Percentiles rank a stretch among this genome's conserved stretches.
These are phyloP conservation scores for Aspergillus sp. DNA, from an alignment of 2,329 filamentous ascomycete species.

Conservation along the genomic window DNA sequence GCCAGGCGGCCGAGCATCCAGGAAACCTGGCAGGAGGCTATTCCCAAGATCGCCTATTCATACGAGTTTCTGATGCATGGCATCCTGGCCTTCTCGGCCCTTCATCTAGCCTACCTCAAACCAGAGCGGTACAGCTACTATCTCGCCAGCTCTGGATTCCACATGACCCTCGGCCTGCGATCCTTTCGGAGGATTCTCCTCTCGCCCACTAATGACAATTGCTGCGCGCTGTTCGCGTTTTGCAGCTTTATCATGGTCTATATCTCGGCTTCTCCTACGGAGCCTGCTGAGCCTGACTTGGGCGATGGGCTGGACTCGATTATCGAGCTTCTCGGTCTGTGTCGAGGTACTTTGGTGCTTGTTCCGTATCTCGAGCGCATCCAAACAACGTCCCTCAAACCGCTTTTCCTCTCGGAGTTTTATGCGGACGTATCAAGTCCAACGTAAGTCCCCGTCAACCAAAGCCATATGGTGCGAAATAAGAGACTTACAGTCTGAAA, in stretches of 20 bases:
- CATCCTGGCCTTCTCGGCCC: conserved; percentile 2
- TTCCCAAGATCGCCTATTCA: background rate
- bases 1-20: conserved; percentile 11
- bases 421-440: background rate
- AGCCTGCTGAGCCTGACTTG: background rate
- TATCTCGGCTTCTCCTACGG: conserved; percentile 5
- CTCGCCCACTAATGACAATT: conserved; percentile 6
- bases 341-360: conserved; percentile 9
- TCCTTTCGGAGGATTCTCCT: conserved; percentile 6
- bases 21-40: background rate
- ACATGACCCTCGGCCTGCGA: conserved; percentile 18
- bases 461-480: background rate
- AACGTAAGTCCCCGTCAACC: background rate
- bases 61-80: conserved; percentile 6
- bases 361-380: background rate
- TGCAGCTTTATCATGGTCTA: conserved; percentile 13
- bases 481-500: background rate
- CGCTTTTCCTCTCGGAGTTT: background rate
- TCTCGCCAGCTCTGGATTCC: conserved; percentile 15
- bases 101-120: conserved; percentile 13
- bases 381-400: background rate
- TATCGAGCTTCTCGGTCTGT: conserved; percentile 5
- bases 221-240: conserved; percentile 9
- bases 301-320: conserved; percentile 1
- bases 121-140: conserved; percentile 19